Evolutionary conservation across 2,329 filamentous ascomycete species (phyloP), one percentile per base, ranked within the genome.

Genomic region (Pyrenochaeta sp.): DNA sequence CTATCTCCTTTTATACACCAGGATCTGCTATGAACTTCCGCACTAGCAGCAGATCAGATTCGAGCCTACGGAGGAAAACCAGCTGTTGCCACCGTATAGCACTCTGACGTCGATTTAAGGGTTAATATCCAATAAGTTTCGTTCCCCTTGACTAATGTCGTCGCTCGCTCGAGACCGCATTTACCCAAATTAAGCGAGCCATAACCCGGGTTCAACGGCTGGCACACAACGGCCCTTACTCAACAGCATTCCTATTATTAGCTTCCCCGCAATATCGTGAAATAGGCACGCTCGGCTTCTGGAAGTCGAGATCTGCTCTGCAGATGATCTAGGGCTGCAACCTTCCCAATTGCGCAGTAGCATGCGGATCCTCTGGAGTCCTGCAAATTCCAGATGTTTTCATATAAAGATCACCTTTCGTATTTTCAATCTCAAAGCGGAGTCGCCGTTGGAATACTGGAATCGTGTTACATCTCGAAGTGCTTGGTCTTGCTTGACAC

Each of bases 121-220:
- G 37, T 49, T 49, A 57, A 57, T 59, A 44, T 48, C 35, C 35
- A 31, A 31, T 46, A 36, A 39, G 37, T 48, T 21, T 14, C 14
- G 23, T 34, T 27, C 14, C 24, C 31, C 6, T 36, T 38, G 22
- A 27, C 30, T 32, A 24, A 32, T 26, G 34, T n/a, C 38, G 35
- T 35, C 30, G 23, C 44, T 35, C 29, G 35, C 37, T 52, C 45
- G 32, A 35, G 45, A 47, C 39, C 30, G 30, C 22, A 48, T 56
- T 56, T 56, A 56, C 18, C 53, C 53, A 56, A 29, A 56, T 56
- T 56, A 54, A 46, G 31, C 43, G 24, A 53, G 40, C 45, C 35
- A 26, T 21, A 38, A 36, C 23, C 35, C 39, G 29, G 45, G 45
- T 37, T 26, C 24, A 34, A 34, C 27, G 30, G 22, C 38, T 23